Base-by-base conservation (phyloP, 2,329 filamentous ascomycete genomes). In the Xylaria sp. region DNA sequence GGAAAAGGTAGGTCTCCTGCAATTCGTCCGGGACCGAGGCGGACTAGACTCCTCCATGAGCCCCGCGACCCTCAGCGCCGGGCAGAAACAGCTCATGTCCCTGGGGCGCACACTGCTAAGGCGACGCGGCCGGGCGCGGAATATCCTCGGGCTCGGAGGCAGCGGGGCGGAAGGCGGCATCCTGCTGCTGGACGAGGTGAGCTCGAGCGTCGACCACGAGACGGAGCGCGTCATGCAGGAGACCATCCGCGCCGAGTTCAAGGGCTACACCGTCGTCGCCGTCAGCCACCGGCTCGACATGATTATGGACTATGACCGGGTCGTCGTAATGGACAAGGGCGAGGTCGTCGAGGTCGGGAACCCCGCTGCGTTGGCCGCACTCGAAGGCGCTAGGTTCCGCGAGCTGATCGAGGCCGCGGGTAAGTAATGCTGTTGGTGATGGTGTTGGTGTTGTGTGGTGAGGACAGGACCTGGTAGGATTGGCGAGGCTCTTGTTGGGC, bases 301-400 rank as follows among this genome's bases (percentile, higher is more conserved):
- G 17, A 81, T 85, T 31, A 77, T 82, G 44, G 82, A 83, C 68
- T 85, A 82, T 70, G 83, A 85, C 68, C 77, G 76, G n/a, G 79
- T 85, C 29, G 78, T 81, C 0, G 81, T 86, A 7, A 81, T 86
- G 79, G 80, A 85, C 20, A 75, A 77, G 22, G 83, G 84, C 2
- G 73, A 74, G 69, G 74, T 85, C 31, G 79, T 81, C 0, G 84
- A 86, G 69, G 67, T 75, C 29, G 77, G 74, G 0, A 72, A 71
- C 15, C 77, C 75, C 17, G 7, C 9, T 13, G 57, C 22, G 22
- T 47, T 60, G 0, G 45, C 47, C 1, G 31, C 31, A 25, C 22
- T 31, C 33, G 57, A 51, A 22, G 57, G 57, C 7, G 10, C 56
- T 2, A 49, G 44, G 44, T 59, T 59, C 44, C 56, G 11, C 7